Evolutionary conservation across 2,329 filamentous ascomycete genomes (phyloP).

Genomic region (Torrubiellomyces zombiae): DNA sequence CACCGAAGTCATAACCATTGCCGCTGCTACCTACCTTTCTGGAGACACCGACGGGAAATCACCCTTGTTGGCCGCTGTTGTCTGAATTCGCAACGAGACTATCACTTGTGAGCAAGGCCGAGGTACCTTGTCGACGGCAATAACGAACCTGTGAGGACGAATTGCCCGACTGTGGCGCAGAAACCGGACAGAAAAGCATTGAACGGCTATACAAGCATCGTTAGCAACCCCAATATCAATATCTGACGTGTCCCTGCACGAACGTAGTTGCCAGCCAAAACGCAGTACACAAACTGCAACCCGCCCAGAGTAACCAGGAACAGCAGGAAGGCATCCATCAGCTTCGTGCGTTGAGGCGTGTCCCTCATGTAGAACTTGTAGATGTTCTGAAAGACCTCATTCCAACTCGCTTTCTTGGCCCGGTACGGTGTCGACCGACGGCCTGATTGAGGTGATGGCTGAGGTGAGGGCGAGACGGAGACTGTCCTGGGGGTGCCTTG

Average conservation of each 20-base stretch:
- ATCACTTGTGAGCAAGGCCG: constrained; percentile 1
- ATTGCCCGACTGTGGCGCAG: constrained; percentile 86
- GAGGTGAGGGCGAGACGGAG: constrained; percentile 10
- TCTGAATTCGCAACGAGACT: constrained; percentile 70
- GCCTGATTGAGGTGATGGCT: constrained; percentile 5
- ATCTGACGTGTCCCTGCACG: too few species aligned
- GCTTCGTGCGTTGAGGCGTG: constrained; percentile 80
- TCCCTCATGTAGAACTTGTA: constrained; percentile 62
- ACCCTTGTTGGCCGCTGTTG: constrained; percentile 61
- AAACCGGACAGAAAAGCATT: constrained; percentile 97
- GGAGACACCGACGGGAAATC: constrained; percentile 65
- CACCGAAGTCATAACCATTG: not conserved
- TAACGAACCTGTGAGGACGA: constrained; percentile 75
- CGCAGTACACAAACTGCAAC: constrained; percentile 88
- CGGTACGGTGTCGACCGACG: constrained; percentile 2
- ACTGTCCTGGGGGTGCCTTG: constrained; percentile 12
- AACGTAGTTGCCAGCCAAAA: constrained; percentile 89
- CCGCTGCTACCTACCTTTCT: constrained; percentile 44
- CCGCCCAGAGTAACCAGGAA: constrained; percentile 75
- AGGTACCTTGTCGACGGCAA: not conserved
- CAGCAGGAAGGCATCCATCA: constrained; percentile 78
- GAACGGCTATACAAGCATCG: constrained; percentile 55
- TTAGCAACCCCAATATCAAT: too few species aligned
- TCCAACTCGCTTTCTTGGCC: constrained; percentile 17
- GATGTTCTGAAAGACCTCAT: constrained; percentile 51